These are phyloP conservation scores for Paraglomus brasilianum DNA, from an alignment of 192 early-diverging fungal species.

Conservation along the genomic window DNA sequence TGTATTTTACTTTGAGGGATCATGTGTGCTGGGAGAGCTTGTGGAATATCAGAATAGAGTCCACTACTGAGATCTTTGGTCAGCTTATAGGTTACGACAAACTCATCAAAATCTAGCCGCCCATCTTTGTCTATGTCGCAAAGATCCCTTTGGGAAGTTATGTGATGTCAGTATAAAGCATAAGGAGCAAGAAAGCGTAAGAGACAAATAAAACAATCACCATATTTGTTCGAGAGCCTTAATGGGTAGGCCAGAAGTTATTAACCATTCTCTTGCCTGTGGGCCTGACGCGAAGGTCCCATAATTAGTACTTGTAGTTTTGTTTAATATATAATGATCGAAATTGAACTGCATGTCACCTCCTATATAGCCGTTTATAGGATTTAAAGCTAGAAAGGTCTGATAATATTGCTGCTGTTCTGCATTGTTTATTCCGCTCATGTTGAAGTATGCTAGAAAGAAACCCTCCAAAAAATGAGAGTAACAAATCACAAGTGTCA, in stretches of 20 bases:
- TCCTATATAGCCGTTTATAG: constrained; percentile 1
- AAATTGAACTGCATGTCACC: neutral
- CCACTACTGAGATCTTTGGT: constrained; percentile 66
- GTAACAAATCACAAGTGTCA: too few relatives aligned
- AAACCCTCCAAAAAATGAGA: too few relatives aligned
- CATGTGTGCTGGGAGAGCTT: constrained; percentile 58
- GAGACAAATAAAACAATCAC: constrained; percentile 24
- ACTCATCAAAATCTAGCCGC: constrained; percentile 80
- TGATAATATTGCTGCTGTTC: constrained; percentile 25
- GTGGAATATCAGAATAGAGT: constrained; percentile 52
- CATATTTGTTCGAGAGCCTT: constrained; percentile 46
- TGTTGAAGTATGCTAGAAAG: neutral
- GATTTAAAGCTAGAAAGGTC: neutral
- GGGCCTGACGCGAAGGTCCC: constrained; percentile 29
- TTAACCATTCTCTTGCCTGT: constrained; percentile 38
- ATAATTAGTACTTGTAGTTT: neutral
- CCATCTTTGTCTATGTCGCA: constrained; percentile 84
- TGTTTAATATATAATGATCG: neutral
- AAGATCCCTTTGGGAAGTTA: constrained; percentile 54
- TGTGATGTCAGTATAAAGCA: neutral
- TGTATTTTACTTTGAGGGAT: constrained; percentile 67
- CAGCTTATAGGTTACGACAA: constrained; percentile 76
- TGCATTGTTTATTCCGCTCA: constrained; percentile 11
- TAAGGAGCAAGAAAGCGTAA: neutral
- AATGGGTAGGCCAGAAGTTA: constrained; percentile 41